These are phyloP conservation scores for Saksenaea vasiformis DNA, from an alignment of 371 early-diverging fungal species.

Conservation along the genomic window DNA sequence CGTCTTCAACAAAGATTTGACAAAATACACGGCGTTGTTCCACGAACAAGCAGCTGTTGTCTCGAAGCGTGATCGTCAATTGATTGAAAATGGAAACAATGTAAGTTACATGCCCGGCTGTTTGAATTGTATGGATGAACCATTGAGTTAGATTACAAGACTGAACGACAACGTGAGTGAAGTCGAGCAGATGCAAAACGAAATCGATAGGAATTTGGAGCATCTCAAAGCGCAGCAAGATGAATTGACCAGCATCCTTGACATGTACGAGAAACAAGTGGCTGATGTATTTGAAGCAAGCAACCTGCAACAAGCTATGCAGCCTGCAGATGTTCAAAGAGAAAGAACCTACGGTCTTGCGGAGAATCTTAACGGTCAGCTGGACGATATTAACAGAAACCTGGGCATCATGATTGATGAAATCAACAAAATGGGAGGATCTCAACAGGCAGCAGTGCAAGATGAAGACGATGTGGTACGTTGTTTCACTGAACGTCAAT, in stretches of 20 bases:
- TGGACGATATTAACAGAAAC: slow-evolving; percentile 84
- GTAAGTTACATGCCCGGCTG: slow-evolving; percentile 36
- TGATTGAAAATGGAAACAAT: slow-evolving; percentile 83
- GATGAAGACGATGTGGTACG: slow-evolving; percentile 42
- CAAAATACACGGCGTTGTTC: slow-evolving; percentile 79
- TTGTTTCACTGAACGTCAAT: slow-evolving; percentile 10
- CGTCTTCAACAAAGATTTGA: slow-evolving; percentile 84
- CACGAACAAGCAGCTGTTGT: slow-evolving; percentile 84
- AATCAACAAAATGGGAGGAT: slow-evolving; percentile 70
- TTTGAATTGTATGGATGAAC: not conserved
- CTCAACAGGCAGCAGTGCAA: slow-evolving; percentile 34
- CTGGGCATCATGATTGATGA: slow-evolving; percentile 85
- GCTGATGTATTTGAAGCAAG: slow-evolving; percentile 53
- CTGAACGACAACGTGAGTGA: slow-evolving; percentile 71
- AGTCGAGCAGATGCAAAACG: slow-evolving; percentile 74
- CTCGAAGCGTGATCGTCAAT: slow-evolving; percentile 81
- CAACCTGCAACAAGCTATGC: slow-evolving; percentile 49
- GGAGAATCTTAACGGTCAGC: slow-evolving; percentile 79
- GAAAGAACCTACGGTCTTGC: slow-evolving; percentile 85
- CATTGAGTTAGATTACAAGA: slow-evolving; percentile 63
- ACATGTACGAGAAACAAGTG: slow-evolving; percentile 78
- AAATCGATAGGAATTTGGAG: slow-evolving; percentile 82
- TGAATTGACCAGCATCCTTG: slow-evolving; percentile 77
- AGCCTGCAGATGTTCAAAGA: slow-evolving; percentile 83
- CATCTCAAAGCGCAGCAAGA: slow-evolving; percentile 87